Base-by-base conservation (phyloP, 345 rosid species). In the Streptanthus diversifolius region DNA sequence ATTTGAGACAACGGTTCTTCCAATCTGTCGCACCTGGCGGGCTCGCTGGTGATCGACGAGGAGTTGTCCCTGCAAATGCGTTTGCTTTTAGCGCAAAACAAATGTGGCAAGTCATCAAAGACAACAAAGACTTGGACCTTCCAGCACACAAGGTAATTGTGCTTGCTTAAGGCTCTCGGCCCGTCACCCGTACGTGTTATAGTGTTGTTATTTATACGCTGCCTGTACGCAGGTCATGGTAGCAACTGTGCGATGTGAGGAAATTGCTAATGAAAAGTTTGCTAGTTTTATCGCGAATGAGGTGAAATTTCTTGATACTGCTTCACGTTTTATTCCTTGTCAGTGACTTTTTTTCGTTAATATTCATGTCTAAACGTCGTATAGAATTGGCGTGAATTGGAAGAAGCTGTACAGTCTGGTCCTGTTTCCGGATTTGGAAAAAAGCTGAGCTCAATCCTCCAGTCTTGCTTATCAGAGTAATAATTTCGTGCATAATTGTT, bases 11-110 rank as follows among this genome's bases (percentile, higher is more conserved):
- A 76, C 81, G 88, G 21, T 95, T 95, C 72, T 81, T 77, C 77
- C 97, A 92, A 63, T 95, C 99, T 64, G 85, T 95, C 68, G 97
- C 92, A 33, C 98, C 96, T 70, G 99, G 99, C 30, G 99, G 98
- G 22, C 98, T 95, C 71, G 99, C 98, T 15, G 99, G 99, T 77
- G 99, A 95, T 77, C 85, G 99, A 66, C 84, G 92, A 62, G 99
- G 98, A 69, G 99, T 83, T 8, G 96, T 95, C 79, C 99, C 99
- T 71, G 98, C 98, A 67, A 90, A 96, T 4, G 98, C 97, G n/a
- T 95, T 95, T 81, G 86, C 92, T 51, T 95, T 90, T 73, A 95
- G 99, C 72, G 87, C 98, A 30, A 87, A 85, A 61, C 83, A 90
- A 77, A 95, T 92, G 77, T 95, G 98, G 99, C 85, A 83, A 78